These are phyloP conservation scores for Floccularia luteovirens DNA, from an alignment of 768 basidiomycete species.

Conservation along the genomic window DNA sequence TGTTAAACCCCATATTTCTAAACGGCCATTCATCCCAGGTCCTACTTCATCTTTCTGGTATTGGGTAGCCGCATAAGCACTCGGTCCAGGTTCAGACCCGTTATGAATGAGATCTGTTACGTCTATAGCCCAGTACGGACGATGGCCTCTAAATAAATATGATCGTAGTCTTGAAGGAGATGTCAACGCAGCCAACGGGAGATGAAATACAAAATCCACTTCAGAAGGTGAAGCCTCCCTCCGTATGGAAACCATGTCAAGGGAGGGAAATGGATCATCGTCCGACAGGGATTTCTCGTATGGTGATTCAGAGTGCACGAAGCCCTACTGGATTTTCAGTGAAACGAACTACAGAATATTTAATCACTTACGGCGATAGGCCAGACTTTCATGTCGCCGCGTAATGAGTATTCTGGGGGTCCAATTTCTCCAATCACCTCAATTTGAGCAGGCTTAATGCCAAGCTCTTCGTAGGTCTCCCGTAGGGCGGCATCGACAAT, in stretches of 20 bases:
- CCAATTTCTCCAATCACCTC: slow-evolving; percentile 62
- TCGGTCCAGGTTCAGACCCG: slow-evolving; percentile 6
- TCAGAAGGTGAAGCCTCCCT: slow-evolving; percentile 43
- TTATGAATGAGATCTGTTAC: slow-evolving; percentile 50
- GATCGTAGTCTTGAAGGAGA: slow-evolving; percentile 39
- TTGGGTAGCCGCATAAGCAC: slow-evolving; percentile 13
- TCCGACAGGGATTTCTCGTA: slow-evolving; percentile 10
- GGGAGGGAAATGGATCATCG: slow-evolving; percentile 50
- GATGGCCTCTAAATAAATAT: slow-evolving; percentile 45
- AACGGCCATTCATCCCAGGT: slow-evolving; percentile 30
- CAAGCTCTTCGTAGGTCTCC: slow-evolving; percentile 72
- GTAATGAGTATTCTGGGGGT: slow-evolving; percentile 50
- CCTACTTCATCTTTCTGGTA: slow-evolving; percentile 31
- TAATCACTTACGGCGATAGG: slow-evolving; percentile 59
- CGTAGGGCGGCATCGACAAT: slow-evolving; percentile 54
- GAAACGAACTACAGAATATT: neutral
- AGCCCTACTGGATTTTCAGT: slow-evolving; percentile 22
- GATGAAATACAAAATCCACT: slow-evolving; percentile 66
- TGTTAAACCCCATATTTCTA: slow-evolving; percentile 80
- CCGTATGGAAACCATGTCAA: slow-evolving; percentile 43
- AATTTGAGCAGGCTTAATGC: slow-evolving; percentile 48
- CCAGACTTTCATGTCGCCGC: slow-evolving; percentile 59
- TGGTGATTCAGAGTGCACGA: slow-evolving; percentile 22
- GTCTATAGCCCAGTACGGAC: slow-evolving; percentile 61
- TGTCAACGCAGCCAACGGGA: slow-evolving; percentile 48